Conservation (phyloP, 2,329 filamentous ascomycete genomes). For the Fusarium sp. region DNA sequence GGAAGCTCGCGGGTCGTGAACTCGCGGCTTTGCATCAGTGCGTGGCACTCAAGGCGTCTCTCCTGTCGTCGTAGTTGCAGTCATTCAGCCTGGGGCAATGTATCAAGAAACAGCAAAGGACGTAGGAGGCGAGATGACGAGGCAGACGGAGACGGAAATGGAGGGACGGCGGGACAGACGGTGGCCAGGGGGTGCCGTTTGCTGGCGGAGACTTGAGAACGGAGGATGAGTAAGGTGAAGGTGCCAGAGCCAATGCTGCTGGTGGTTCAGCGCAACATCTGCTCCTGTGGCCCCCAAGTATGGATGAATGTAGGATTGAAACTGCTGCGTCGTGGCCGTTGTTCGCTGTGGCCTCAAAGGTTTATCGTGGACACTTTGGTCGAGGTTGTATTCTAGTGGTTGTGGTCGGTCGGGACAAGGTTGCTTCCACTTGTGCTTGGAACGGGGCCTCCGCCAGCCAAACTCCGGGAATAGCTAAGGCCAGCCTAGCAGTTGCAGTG, state of each 20-base stretch:
- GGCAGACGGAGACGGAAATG: constrained; percentile 20
- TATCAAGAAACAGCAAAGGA: constrained; percentile 24
- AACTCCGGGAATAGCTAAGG: constrained; percentile 23
- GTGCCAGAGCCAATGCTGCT: constrained; percentile 18
- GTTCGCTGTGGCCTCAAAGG: background rate
- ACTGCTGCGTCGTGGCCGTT: constrained; percentile 15
- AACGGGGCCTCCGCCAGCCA: constrained; percentile 16
- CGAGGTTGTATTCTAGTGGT: constrained; percentile 29
- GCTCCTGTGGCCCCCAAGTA: background rate
- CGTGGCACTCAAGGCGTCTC: constrained; percentile 34
- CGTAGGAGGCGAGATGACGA: constrained; percentile 32
- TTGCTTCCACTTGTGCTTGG: constrained; percentile 12
- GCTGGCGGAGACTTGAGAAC: constrained; percentile 19
- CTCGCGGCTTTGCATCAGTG: constrained; percentile 50
- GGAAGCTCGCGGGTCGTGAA: constrained; percentile 44
- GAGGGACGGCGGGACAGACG: constrained; percentile 24
- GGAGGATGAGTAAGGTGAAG: constrained; percentile 35
- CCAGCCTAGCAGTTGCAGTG: constrained; percentile 7
- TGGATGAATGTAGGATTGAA: constrained; percentile 4
- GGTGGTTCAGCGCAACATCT: constrained; percentile 1
- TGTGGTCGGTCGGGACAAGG: constrained; percentile 23
- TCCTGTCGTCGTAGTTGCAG: constrained; percentile 23
- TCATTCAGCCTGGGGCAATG: constrained; percentile 33
- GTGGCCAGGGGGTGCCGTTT: constrained; percentile 20
- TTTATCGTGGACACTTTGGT: constrained; percentile 24